A percentile compares a stretch with the other conserved stretches of the same genome.
Evolutionary conservation across 179 eudicot species (phyloP).

Genomic region (Heliamphora pulchella): DNA sequence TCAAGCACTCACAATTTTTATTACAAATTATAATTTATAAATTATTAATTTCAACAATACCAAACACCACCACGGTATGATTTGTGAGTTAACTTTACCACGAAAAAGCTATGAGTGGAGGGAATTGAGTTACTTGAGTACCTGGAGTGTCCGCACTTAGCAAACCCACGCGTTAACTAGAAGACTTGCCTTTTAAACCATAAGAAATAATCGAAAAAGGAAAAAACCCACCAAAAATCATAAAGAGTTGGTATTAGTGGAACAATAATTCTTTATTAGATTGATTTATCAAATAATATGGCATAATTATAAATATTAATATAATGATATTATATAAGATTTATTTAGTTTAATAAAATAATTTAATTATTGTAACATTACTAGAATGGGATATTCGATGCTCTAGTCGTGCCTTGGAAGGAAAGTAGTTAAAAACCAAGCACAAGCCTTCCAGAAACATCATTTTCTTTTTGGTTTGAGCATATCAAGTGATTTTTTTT

Average conservation of each 20-base stretch:
- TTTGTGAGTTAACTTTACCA: too few species aligned
- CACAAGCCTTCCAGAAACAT: neutral
- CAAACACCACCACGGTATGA: too few species aligned
- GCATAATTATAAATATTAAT: too few species aligned
- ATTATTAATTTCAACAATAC: too few species aligned
- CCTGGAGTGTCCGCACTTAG: neutral
- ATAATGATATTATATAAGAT: too few species aligned
- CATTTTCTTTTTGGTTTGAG: neutral
- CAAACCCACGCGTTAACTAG: conserved; percentile 11
- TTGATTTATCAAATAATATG: too few species aligned
- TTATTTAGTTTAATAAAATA: too few species aligned
- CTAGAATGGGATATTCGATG: neutral
- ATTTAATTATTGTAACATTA: too few species aligned
- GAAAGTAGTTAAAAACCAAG: conserved; percentile 17
- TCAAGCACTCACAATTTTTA: too few species aligned
- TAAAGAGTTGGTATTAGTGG: neutral
- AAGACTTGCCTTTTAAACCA: neutral
- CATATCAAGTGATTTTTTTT: too few species aligned
- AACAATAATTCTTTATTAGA: neutral
- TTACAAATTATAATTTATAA: too few species aligned
- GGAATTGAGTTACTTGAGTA: neutral
- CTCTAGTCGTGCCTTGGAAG: conserved; percentile 20
- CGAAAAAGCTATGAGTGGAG: neutral
- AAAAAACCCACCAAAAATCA: neutral
- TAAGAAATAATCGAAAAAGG: too few species aligned